Base-by-base conservation (phyloP, 139 green algal species). In the Tetratostichococcus sp. region DNA sequence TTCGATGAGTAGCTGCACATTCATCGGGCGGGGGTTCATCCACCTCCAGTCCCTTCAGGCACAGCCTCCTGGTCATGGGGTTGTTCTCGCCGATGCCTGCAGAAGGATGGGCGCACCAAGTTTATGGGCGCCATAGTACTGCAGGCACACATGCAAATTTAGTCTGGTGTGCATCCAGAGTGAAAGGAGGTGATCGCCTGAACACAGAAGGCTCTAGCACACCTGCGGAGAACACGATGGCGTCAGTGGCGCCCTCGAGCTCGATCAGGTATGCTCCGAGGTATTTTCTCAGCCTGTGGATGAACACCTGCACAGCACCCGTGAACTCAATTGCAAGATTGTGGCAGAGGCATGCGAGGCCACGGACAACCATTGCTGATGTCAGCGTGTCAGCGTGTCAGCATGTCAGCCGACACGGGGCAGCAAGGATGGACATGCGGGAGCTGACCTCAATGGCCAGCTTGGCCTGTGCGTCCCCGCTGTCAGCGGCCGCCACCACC, bases 191-290 rank as follows among this genome's bases (percentile, higher is more conserved):
- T n/a, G n/a, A n/a, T n/a, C n/a, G n/a, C n/a, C n/a, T n/a, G n/a
- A n/a, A n/a, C n/a, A 25, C 50, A 28, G 50, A 8, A 25, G 19
- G 50, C 50, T n/a, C 2, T 23, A 62, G 22, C 65, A 93, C 87
- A 50, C 93, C 93, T 1, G 87, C 93, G 19, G 84, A 92, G 81
- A 98, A 97, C 1, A 98, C 82, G 6, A 98, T 70, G 1, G 93
- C 93, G 68, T 98, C 91, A 26, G 91, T 84, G 6, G 89, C 31
- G 28, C 93, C 92, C 16, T 73, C 77, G 31, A 97, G 82, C 8
- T 90, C 80, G 1, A 91, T 70, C 30, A 89, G 69, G 77, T 97
- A 98, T 0, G 87, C 82, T 0, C 93, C 93, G 11, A 98, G 42
- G 79, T 98, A 98, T 75, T 97, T 97, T 67, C 86, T 77, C 35